Conservation (phyloP, 1,284 basidiomycete genomes). For the Spongispora temasekensis region DNA sequence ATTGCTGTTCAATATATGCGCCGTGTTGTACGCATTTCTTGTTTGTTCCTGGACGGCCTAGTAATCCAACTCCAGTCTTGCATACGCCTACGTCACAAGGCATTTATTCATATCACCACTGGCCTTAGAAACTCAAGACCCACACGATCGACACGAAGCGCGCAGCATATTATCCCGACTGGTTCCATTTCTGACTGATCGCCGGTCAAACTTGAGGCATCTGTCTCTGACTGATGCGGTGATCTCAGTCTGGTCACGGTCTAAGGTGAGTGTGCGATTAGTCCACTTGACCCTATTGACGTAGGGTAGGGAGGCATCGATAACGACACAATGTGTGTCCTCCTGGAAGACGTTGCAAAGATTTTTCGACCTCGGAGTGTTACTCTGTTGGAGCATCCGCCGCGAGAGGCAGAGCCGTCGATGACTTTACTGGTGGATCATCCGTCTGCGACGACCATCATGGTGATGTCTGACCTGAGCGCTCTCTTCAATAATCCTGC, state of each 20-base stretch:
- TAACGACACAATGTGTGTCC: constrained; percentile 47
- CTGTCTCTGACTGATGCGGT: constrained; percentile 49
- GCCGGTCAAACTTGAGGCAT: constrained; percentile 52
- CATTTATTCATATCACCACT: constrained; percentile 60
- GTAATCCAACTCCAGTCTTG: constrained; percentile 45
- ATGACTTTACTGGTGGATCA: constrained; percentile 15
- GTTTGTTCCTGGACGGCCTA: constrained; percentile 1
- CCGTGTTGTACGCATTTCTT: constrained; percentile 55
- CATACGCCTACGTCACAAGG: constrained; percentile 66
- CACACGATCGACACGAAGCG: constrained; percentile 48
- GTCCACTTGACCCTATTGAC: constrained; percentile 9
- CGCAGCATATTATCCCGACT: constrained; percentile 48
- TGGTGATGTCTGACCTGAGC: constrained; percentile 30
- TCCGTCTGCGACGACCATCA: constrained; percentile 17
- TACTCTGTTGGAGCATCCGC: constrained; percentile 12
- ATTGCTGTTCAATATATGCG: constrained; percentile 64
- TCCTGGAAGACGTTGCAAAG: constrained; percentile 53
- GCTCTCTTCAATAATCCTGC: constrained; percentile 20
- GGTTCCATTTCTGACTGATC: constrained; percentile 63
- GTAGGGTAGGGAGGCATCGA: constrained; percentile 45
- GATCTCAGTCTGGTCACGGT: constrained; percentile 63
- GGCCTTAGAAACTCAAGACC: constrained; percentile 38
- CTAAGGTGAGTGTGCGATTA: constrained; percentile 45
- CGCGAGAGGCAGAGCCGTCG: constrained; percentile 2
- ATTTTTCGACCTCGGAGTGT: constrained; percentile 54